A percentile compares a stretch with the other conserved stretches of the same genome.
Evolutionary conservation across 129 eudicot species (phyloP).

Genomic region (Sambucus nigra): DNA sequence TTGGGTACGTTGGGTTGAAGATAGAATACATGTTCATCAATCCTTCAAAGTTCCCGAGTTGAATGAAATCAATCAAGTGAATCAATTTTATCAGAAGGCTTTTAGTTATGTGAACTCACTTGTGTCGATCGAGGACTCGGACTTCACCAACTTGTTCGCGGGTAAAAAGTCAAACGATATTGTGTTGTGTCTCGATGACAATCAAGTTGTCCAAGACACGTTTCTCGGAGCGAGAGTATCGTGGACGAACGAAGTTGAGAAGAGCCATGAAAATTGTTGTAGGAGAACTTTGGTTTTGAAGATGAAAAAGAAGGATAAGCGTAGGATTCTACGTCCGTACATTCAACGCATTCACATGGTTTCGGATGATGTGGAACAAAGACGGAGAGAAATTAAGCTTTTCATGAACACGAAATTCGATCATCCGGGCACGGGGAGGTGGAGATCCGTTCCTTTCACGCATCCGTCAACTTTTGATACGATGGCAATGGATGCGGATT

Average conservation of each 20-base stretch:
- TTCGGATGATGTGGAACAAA: conserved; percentile 47
- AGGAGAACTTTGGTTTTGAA: conserved; percentile 29
- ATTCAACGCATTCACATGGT: conserved; percentile 61
- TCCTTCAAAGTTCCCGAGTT: conserved; percentile 52
- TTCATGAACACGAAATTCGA: conserved; percentile 19
- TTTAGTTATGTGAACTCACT: conserved; percentile 54
- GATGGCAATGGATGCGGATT: conserved; percentile 63
- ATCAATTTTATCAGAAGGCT: conserved; percentile 46
- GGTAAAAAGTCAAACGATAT: conserved; percentile 43
- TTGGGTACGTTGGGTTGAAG: conserved; percentile 50
- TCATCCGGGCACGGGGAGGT: conserved; percentile 22
- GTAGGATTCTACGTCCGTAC: conserved; percentile 50
- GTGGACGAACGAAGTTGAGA: conserved; percentile 36
- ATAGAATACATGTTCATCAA: conserved; percentile 49
- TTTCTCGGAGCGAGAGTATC: conserved; percentile 63
- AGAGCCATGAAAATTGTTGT: background rate
- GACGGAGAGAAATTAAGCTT: conserved; percentile 37
- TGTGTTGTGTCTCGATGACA: conserved; percentile 36
- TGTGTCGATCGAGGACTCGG: conserved; percentile 68
- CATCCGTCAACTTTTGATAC: conserved; percentile 73
- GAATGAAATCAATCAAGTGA: conserved; percentile 47
- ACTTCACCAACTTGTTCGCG: conserved; percentile 47
- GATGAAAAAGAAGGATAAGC: conserved; percentile 51
- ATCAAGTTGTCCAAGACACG: conserved; percentile 36
- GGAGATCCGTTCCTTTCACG: conserved; percentile 49